phyloP scores from a whole-genome alignment of 345 rosid species.

The Gossypium thurberi region DNA sequence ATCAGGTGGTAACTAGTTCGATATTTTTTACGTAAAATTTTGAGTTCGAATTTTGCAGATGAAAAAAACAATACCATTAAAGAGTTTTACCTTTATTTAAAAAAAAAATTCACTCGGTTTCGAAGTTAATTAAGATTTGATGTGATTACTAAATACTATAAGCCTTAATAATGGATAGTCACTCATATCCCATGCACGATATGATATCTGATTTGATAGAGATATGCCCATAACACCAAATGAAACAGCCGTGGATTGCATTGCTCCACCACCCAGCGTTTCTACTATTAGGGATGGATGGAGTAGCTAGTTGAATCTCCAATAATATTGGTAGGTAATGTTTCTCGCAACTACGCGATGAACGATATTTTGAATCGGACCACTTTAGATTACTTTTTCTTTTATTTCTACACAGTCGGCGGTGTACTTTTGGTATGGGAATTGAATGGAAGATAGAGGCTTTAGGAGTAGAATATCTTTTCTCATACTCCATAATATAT shows the following conservation, averaged over 20 bases:
- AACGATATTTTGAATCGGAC: too few relatives aligned
- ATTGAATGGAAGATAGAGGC: conserved; percentile 10
- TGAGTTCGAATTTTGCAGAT: too few relatives aligned
- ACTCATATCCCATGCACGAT: conserved; percentile 21
- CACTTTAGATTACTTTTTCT: too few relatives aligned
- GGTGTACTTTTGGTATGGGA: conserved; percentile 13
- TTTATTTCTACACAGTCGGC: conserved; percentile 20
- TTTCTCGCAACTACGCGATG: too few relatives aligned
- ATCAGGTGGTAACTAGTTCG: too few relatives aligned
- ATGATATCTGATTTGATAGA: background rate
- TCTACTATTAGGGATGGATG: conserved; percentile 15
- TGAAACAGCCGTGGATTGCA: conserved; percentile 29
- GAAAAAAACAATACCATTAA: too few relatives aligned
- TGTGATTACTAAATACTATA: too few relatives aligned
- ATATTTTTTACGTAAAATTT: too few relatives aligned
- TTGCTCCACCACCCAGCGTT: conserved; percentile 27
- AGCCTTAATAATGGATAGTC: background rate
- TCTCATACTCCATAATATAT: background rate
- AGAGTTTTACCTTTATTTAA: too few relatives aligned
- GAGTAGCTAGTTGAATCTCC: background rate
- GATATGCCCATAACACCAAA: background rate
- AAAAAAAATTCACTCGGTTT: too few relatives aligned
- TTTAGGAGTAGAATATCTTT: background rate
- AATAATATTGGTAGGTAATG: too few relatives aligned
- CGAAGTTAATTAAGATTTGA: too few relatives aligned